Percentiles rank a stretch among this genome's conserved stretches.
Evolutionary conservation across 108 stramenopile species (phyloP).

Genomic region (Chaetoceros muelleri): DNA sequence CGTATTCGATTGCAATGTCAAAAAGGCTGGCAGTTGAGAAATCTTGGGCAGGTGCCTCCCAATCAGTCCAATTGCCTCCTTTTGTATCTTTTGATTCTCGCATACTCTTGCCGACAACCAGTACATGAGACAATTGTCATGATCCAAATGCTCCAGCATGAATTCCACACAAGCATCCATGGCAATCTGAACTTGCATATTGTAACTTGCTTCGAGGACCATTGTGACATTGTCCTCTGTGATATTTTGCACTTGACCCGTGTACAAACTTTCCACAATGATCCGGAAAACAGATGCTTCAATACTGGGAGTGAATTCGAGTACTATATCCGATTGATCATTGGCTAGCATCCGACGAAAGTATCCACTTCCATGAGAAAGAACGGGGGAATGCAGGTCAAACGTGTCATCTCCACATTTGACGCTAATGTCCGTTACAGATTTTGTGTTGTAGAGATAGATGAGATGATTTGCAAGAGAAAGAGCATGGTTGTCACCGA

Average conservation of each 20-base stretch:
- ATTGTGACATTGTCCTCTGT: neutral
- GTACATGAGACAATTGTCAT: neutral
- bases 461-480: neutral
- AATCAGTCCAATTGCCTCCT: neutral
- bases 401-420: neutral
- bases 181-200: neutral
- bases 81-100: neutral
- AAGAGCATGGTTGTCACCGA: neutral
- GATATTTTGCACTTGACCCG: neutral
- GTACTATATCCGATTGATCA: neutral
- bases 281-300: neutral
- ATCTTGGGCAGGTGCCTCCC: neutral
- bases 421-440: neutral
- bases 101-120: neutral
- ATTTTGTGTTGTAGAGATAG: neutral
- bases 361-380: neutral
- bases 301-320: neutral
- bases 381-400: neutral
- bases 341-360: neutral
- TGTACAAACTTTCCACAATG: neutral
- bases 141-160: neutral
- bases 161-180: neutral
- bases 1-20: neutral
- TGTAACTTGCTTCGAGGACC: neutral
- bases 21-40: neutral